Evolutionary conservation across 345 rosid genomes (phyloP).

Genomic region (Boechera retrofracta): DNA sequence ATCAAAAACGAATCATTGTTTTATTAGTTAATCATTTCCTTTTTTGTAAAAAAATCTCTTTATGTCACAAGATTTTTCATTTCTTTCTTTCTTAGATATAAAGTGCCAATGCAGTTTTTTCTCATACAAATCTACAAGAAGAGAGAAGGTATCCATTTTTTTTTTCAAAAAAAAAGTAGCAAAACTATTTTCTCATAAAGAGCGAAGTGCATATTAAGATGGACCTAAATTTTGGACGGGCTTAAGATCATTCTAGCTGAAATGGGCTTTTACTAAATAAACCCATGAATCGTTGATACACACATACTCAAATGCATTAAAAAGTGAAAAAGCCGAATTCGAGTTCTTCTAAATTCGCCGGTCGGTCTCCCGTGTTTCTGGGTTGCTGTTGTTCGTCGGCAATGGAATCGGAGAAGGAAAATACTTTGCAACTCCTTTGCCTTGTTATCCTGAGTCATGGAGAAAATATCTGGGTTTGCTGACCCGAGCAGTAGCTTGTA

Average conservation of each 20-base stretch:
- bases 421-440: slow-evolving; percentile 5
- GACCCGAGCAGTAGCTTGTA: too few species aligned
- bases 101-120: too few species aligned
- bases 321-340: background rate
- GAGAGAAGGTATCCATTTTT: background rate
- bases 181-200: background rate
- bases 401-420: slow-evolving; percentile 30
- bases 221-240: background rate
- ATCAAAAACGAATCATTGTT: too few species aligned
- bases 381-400: background rate
- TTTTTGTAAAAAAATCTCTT: too few species aligned
- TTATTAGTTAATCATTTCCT: too few species aligned
- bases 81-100: too few species aligned
- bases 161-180: background rate
- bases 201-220: background rate
- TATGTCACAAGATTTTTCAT: too few species aligned
- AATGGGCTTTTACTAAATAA: background rate
- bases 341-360: slow-evolving; percentile 8
- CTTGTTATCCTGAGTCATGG: slow-evolving; percentile 13
- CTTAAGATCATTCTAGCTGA: background rate
- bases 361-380: slow-evolving; percentile 4
- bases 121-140: too few species aligned
- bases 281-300: background rate
- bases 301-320: background rate
- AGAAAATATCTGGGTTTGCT: background rate